Conservation (phyloP, 2,329 filamentous ascomycete genomes). For the Helotiales sp. region DNA sequence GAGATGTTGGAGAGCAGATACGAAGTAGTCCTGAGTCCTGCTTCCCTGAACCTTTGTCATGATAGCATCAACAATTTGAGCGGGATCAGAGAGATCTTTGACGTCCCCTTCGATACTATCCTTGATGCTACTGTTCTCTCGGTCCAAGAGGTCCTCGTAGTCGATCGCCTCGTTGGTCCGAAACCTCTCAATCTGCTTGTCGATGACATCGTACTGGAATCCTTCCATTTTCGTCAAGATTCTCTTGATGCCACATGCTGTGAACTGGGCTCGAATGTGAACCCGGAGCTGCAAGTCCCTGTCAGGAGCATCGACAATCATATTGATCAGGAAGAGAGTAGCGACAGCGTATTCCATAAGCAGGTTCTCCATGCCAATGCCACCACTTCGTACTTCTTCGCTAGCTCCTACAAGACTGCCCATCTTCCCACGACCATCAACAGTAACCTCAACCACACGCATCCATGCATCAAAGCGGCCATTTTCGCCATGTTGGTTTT, state of each 20-base stretch:
- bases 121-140: constrained; percentile 86
- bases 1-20: constrained; percentile 93
- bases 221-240: constrained; percentile 95
- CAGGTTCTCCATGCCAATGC: constrained; percentile 97
- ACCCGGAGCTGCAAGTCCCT: constrained; percentile 86
- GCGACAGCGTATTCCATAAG: constrained; percentile 99
- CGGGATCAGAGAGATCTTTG: constrained; percentile 89
- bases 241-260: constrained; percentile 90
- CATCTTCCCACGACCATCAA: constrained; percentile 98
- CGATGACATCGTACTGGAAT: constrained; percentile 97
- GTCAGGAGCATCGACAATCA: constrained; percentile 90
- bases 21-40: constrained; percentile 90
- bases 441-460: constrained; percentile 94
- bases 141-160: constrained; percentile 94
- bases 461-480: constrained; percentile 98
- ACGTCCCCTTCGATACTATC: constrained; percentile 68
- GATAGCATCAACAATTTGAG: constrained; percentile 93
- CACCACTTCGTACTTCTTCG: constrained; percentile 92
- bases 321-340: constrained; percentile 92
- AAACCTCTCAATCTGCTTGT: constrained; percentile 96
- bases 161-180: constrained; percentile 94
- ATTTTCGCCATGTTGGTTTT: constrained; percentile 84
- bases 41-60: constrained; percentile 80
- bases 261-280: constrained; percentile 95
- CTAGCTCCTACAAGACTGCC: constrained; percentile 95